A percentile compares a stretch with the other conserved stretches of the same genome.
These are phyloP conservation scores for Cladophialophora exuberans DNA, from an alignment of 2,329 filamentous ascomycete genomes.

Conservation along the genomic window DNA sequence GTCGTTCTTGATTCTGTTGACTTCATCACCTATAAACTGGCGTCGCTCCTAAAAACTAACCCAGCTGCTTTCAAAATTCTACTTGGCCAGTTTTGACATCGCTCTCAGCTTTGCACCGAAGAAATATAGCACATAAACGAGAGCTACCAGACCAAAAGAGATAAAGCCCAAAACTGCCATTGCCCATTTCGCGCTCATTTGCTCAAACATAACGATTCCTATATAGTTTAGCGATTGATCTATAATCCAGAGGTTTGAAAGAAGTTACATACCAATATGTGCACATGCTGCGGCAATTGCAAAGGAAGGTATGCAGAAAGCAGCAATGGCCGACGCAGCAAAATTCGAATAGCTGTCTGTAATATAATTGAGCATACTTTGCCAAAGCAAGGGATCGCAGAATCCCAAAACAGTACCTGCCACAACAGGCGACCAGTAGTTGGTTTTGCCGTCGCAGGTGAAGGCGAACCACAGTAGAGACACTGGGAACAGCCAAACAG, in stretches of 20 bases:
- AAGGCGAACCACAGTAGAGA: conserved; percentile 50
- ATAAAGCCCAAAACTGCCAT: conserved; percentile 47
- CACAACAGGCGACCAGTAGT: conserved; percentile 47
- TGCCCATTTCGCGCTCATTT: conserved; percentile 45
- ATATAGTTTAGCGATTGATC: too few species aligned
- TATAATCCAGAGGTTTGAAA: too few species aligned
- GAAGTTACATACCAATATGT: conserved; percentile 41
- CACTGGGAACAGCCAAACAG: conserved; percentile 48
- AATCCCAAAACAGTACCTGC: conserved; percentile 46
- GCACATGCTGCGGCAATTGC: conserved; percentile 45
- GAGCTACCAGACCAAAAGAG: conserved; percentile 42
- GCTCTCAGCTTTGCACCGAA: conserved; percentile 41
- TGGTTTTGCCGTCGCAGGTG: conserved; percentile 38
- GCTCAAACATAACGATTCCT: conserved; percentile 40
- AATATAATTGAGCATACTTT: conserved; percentile 49
- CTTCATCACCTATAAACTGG: too few species aligned
- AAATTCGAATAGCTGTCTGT: conserved; percentile 48
- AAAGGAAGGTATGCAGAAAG: conserved; percentile 48
- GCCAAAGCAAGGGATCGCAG: conserved; percentile 47
- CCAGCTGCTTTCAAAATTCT: too few species aligned
- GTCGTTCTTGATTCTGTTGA: too few species aligned
- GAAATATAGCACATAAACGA: conserved; percentile 49
- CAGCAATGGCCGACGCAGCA: conserved; percentile 46
- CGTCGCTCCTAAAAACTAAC: too few species aligned
- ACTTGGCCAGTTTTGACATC: conserved; percentile 39